These are phyloP conservation scores for Cryoendolithus antarcticus DNA, from an alignment of 2,329 filamentous ascomycete genomes.

Conservation along the genomic window DNA sequence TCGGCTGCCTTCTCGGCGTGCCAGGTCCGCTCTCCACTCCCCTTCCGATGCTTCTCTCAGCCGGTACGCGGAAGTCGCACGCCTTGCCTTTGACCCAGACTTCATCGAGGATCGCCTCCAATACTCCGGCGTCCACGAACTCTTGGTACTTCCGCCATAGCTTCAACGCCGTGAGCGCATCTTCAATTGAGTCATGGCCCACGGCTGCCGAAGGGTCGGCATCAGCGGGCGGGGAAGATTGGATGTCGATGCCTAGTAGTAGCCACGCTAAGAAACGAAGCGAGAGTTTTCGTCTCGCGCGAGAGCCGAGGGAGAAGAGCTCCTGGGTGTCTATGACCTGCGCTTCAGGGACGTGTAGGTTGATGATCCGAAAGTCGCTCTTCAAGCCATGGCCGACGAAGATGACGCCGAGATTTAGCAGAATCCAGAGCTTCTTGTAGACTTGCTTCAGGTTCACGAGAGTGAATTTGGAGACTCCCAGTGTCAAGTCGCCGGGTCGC, in stretches of 20 bases:
- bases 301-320: conserved; percentile 70
- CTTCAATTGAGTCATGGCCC: conserved; percentile 83
- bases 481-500: conserved; percentile 70
- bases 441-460: conserved; percentile 79
- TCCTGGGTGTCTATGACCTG: conserved; percentile 94
- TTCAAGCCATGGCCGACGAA: conserved; percentile 90
- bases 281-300: conserved; percentile 67
- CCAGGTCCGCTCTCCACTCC: conserved; percentile 19
- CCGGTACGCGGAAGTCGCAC: conserved; percentile 32
- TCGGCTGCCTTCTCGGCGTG: conserved; percentile 18
- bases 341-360: conserved; percentile 81
- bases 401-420: conserved; percentile 84
- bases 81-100: conserved; percentile 59
- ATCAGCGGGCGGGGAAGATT: conserved; percentile 52
- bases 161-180: conserved; percentile 79
- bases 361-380: conserved; percentile 95
- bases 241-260: conserved; percentile 85
- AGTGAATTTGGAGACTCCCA: conserved; percentile 63
- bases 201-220: too few relatives aligned
- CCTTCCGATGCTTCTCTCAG: conserved; percentile 9
- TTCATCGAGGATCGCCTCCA: conserved; percentile 73
- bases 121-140: conserved; percentile 71
- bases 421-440: conserved; percentile 96
- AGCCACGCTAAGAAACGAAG: conserved; percentile 86
- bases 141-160: conserved; percentile 84